Percentiles rank a stretch among this genome's conserved stretches.
These are phyloP conservation scores for Suillus tomentosus DNA, from an alignment of 768 basidiomycete species.

Conservation along the genomic window DNA sequence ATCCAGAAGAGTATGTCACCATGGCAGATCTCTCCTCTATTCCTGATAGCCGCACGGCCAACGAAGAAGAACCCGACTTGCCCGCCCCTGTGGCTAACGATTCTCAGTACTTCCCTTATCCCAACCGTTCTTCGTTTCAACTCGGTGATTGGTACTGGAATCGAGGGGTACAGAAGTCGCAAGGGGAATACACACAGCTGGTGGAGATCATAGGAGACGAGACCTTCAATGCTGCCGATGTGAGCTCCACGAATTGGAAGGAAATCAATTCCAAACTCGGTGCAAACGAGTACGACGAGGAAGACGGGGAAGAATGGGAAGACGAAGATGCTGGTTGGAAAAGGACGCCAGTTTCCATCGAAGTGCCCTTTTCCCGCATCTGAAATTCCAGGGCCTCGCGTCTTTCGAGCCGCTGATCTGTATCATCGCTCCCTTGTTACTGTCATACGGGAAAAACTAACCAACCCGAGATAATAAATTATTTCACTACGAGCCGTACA, in stretches of 20 bases:
- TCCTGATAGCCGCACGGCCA: not conserved
- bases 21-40: not conserved
- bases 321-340: constrained; percentile 20
- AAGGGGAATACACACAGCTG: not conserved
- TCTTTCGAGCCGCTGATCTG: no score
- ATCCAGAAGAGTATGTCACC: not conserved
- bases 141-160: not conserved
- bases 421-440: constrained; percentile 17
- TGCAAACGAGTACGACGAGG: not conserved
- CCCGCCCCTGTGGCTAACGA: not conserved
- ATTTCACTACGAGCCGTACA: constrained; percentile 22
- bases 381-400: constrained; percentile 10
- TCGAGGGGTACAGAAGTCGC: not conserved
- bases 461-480: constrained; percentile 4
- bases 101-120: not conserved
- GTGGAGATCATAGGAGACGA: not conserved
- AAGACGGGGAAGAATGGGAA: constrained; percentile 5
- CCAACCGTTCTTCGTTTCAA: not conserved
- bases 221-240: constrained; percentile 6
- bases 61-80: no score
- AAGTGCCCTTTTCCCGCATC: constrained; percentile 15
- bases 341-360: constrained; percentile 11
- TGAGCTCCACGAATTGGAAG: constrained; percentile 9
- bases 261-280: constrained; percentile 4
- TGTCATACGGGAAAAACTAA: constrained; percentile 21